Percentiles rank a stretch among this genome's conserved stretches.
Conservation (phyloP, 2,329 filamentous ascomycete genomes). For the Rutstroemia sp. region DNA sequence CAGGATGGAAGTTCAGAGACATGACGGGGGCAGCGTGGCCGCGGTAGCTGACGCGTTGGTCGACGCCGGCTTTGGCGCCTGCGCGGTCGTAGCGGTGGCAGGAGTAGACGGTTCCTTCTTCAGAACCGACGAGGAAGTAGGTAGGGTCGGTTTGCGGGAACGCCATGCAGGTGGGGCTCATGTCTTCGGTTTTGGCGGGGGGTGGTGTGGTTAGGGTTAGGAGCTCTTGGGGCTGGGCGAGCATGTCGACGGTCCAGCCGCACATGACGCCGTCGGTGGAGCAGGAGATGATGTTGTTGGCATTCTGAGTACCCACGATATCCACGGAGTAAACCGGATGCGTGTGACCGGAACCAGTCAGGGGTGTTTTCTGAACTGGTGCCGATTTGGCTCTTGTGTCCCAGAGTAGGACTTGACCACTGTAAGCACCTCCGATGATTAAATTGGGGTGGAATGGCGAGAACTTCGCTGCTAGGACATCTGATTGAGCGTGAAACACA, state of each 20-base stretch:
- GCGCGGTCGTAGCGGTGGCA: constrained; percentile 97
- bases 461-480: constrained; percentile 92
- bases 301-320: constrained; percentile 96
- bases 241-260: constrained; percentile 96
- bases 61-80: constrained; percentile 92
- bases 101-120: constrained; percentile 93
- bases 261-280: constrained; percentile 96
- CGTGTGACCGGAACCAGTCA: constrained; percentile 91
- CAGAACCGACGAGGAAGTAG: constrained; percentile 93
- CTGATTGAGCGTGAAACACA: constrained; percentile 91
- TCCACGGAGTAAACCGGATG: constrained; percentile 94
- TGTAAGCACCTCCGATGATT: constrained; percentile 93
- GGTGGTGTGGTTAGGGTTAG: constrained; percentile 80
- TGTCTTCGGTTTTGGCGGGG: constrained; percentile 85
- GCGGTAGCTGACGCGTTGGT: constrained; percentile 78
- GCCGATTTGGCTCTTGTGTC: constrained; percentile 85
- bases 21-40: constrained; percentile 93
- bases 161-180: constrained; percentile 88
- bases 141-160: constrained; percentile 95
- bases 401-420: constrained; percentile 93
- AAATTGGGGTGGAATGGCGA: constrained; percentile 98
- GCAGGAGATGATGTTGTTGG: constrained; percentile 96
- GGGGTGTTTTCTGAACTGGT: constrained; percentile 90
- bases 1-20: constrained; percentile 92
- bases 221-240: constrained; percentile 91